These are phyloP conservation scores for Russula emetica DNA, from an alignment of 768 basidiomycete genomes.

Conservation along the genomic window DNA sequence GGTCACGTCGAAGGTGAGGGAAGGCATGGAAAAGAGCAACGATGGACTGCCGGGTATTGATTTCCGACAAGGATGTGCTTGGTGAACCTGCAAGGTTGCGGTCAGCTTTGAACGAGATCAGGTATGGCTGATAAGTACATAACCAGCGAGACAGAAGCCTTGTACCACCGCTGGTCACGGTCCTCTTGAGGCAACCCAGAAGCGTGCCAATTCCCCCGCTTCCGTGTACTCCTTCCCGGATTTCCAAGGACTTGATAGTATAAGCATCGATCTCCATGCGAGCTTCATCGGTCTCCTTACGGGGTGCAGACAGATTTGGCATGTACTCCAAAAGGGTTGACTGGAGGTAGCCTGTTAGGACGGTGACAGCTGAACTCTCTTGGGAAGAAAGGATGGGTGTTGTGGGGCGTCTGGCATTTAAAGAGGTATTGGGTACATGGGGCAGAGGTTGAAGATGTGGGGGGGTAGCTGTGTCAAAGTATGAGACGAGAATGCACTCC, in stretches of 20 bases:
- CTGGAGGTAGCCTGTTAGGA: constrained; percentile 63
- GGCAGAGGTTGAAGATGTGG: background rate
- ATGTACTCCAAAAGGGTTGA: constrained; percentile 72
- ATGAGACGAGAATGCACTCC: constrained; percentile 54
- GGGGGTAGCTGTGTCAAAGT: constrained; percentile 30
- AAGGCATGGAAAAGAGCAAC: constrained; percentile 64
- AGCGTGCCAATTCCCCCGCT: constrained; percentile 72
- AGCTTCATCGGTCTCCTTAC: constrained; percentile 47
- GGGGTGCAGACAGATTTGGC: constrained; percentile 58
- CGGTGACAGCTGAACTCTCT: constrained; percentile 54
- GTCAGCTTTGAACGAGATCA: background rate
- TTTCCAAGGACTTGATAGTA: constrained; percentile 85
- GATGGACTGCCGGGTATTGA: constrained; percentile 68
- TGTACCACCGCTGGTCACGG: constrained; percentile 71
- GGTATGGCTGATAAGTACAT: constrained; percentile 45
- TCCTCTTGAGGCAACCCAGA: constrained; percentile 69
- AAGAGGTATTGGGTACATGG: constrained; percentile 25
- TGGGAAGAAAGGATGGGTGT: constrained; percentile 30
- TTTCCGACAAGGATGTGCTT: constrained; percentile 69
- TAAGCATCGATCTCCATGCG: constrained; percentile 90
- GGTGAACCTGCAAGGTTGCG: constrained; percentile 60
- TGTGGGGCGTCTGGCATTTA: background rate
- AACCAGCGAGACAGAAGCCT: constrained; percentile 72
- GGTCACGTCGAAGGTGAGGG: constrained; percentile 60
- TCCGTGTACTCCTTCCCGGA: constrained; percentile 68